A percentile compares a stretch with the other conserved stretches of the same genome.
These are phyloP conservation scores for Elsinoe fawcettii DNA, from an alignment of 2,329 filamentous ascomycete species.

Conservation along the genomic window DNA sequence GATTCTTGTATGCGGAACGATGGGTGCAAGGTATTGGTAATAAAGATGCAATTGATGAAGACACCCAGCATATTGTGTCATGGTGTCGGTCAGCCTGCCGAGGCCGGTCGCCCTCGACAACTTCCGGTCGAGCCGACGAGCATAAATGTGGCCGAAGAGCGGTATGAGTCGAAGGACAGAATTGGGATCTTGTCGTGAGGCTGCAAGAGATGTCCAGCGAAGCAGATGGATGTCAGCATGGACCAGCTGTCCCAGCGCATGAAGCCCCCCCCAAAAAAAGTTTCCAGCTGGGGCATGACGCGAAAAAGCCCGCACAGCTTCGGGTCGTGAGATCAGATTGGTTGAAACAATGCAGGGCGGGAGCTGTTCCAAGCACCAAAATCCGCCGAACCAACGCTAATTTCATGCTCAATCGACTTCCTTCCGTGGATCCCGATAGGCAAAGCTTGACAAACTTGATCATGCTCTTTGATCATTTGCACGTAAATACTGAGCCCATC, in stretches of 20 bases:
- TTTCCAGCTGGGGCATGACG: neutral
- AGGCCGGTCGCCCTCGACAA: neutral
- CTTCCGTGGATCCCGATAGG: neutral
- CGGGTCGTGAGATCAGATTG: neutral
- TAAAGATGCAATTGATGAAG: slow-evolving; percentile 1
- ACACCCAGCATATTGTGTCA: slow-evolving; percentile 2
- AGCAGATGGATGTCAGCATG: slow-evolving; percentile 7
- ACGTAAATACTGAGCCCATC: neutral
- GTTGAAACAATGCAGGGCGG: neutral
- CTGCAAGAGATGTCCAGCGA: neutral
- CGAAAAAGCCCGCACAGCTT: slow-evolving; percentile 1
- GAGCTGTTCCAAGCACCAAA: neutral
- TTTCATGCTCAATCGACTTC: slow-evolving; percentile 1
- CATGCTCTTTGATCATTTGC: neutral
- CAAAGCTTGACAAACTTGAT: neutral
- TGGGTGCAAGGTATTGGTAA: slow-evolving; percentile 5
- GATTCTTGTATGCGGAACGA: neutral
- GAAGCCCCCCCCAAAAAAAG: slow-evolving; percentile 1
- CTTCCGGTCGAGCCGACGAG: neutral
- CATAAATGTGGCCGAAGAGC: neutral
- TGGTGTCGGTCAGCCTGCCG: neutral
- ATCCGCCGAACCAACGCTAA: slow-evolving; percentile 7
- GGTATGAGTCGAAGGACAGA: neutral
- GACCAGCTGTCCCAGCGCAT: neutral
- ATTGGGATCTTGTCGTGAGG: neutral